These are phyloP conservation scores for Psophocarpus tetragonolobus DNA, from an alignment of 306 rosid genomes.

Conservation along the genomic window DNA sequence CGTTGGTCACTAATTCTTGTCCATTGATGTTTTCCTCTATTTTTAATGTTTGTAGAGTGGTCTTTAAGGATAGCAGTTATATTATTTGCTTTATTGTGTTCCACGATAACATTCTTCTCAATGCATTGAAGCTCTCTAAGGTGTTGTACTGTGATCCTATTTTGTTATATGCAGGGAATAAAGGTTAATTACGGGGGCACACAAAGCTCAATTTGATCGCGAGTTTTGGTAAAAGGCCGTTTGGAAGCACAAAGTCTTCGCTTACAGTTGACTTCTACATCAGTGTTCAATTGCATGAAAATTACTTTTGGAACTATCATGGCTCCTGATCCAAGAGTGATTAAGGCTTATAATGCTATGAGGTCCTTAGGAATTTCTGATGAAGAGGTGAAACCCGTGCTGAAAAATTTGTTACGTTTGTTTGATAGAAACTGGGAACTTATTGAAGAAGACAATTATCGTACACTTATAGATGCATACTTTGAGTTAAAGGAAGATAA, in stretches of 20 bases:
- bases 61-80: neutral
- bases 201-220: constrained; percentile 19
- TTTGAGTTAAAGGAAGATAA: constrained; percentile 62
- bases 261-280: neutral
- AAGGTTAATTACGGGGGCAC: neutral
- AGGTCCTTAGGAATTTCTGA: constrained; percentile 51
- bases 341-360: constrained; percentile 53
- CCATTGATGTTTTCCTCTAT: constrained; percentile 11
- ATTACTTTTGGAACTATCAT: constrained; percentile 40
- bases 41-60: constrained; percentile 14
- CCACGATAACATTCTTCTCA: neutral
- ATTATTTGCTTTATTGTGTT: constrained; percentile 23
- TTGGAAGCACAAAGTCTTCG: constrained; percentile 13
- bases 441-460: constrained; percentile 76
- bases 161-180: constrained; percentile 9
- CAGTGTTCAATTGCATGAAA: constrained; percentile 26
- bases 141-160: constrained; percentile 7
- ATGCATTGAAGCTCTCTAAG: constrained; percentile 1
- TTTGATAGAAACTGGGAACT: constrained; percentile 59
- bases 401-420: constrained; percentile 44
- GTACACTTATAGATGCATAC: constrained; percentile 65
- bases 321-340: constrained; percentile 44
- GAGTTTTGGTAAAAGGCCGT: constrained; percentile 18
- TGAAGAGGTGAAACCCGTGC: constrained; percentile 56
- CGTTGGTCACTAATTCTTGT: neutral